Evolutionary conservation across 371 early-diverging fungal species (phyloP).

Genomic region (Mucor irregularis): DNA sequence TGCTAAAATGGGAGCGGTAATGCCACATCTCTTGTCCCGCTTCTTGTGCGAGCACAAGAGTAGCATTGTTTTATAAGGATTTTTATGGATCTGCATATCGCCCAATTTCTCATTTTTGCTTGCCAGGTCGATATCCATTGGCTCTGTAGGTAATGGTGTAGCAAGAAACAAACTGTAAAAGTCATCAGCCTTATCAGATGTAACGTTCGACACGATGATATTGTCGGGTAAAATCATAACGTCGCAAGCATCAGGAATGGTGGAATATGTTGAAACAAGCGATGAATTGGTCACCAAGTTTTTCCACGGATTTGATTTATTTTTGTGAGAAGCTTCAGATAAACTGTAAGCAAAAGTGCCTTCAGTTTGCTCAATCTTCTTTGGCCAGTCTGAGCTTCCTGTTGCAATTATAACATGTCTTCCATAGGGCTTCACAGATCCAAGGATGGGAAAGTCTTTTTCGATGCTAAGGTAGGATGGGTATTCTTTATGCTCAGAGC

Average conservation of each 20-base stretch:
- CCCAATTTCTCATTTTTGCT: slow-evolving; percentile 7
- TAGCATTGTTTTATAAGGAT: slow-evolving; percentile 40
- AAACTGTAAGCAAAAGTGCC: slow-evolving; percentile 36
- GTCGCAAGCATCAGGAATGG: slow-evolving; percentile 26
- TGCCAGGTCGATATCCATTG: slow-evolving; percentile 8
- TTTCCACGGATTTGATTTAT: slow-evolving; percentile 16
- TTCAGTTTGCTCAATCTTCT: slow-evolving; percentile 48
- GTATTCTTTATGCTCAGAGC: slow-evolving; percentile 54
- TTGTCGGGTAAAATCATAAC: slow-evolving; percentile 43
- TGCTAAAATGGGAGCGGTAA: slow-evolving; percentile 67
- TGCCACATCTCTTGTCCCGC: slow-evolving; percentile 76
- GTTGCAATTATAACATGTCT: slow-evolving; percentile 67
- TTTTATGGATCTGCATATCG: slow-evolving; percentile 13
- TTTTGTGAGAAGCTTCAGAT: not conserved
- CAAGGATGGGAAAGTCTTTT: slow-evolving; percentile 43
- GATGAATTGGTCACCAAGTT: slow-evolving; percentile 37
- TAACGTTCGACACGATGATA: slow-evolving; percentile 37
- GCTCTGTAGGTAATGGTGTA: slow-evolving; percentile 17
- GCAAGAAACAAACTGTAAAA: slow-evolving; percentile 29
- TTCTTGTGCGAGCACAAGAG: slow-evolving; percentile 74
- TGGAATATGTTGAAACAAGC: slow-evolving; percentile 22
- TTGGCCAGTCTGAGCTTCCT: slow-evolving; percentile 60
- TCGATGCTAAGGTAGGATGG: slow-evolving; percentile 70
- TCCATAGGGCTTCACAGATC: slow-evolving; percentile 65
- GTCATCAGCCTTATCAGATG: slow-evolving; percentile 19